Base-by-base conservation (phyloP, 768 basidiomycete genomes). In the Porpolomopsis calyptriformis region DNA sequence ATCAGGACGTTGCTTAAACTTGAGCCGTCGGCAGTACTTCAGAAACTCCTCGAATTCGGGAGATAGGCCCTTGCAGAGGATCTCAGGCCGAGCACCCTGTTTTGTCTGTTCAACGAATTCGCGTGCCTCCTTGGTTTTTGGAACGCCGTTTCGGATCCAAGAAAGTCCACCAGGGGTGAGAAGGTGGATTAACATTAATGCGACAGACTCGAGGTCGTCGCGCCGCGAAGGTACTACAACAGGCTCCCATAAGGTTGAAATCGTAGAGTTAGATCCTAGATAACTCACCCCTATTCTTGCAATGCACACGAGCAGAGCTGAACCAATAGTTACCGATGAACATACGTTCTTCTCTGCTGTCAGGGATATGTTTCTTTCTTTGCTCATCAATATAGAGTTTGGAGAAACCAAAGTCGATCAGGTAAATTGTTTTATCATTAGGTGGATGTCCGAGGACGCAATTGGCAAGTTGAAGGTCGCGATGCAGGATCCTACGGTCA, bases 271-370 rank as follows among this genome's bases (percentile, higher is more conserved):
- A 42, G 22, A 52, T 27, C 46, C 46, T 40, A 45, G 45, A 52
- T 46, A 48, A 53, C 64, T 51, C 50, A 82, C 85, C 82, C 70
- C 76, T 79, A 45, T 81, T 80, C 40, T 76, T 75, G 53, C 85
- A 88, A 59, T 88, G 85, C 9, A 87, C 85, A 33, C 73, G 75
- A 3, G 87, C 73, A 9, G 85, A 82, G 39, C 76, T 76, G 51
- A 88, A 88, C 82, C 83, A 88, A 57, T 86, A 88, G 57, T 88
- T 88, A 20, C 85, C 85, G 43, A 87, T 77, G 52, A 88, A 87
- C 54, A 85, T 80, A 34, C 82, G 76, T 57, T 78, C 79, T 24
- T 62, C 63, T 43, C 71, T 77, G 53, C 77, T 79, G 47, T 86
- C 80, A 14, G 77, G 76, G 47, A 88, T 83, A 54, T 88, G 85